Base-by-base conservation (phyloP, 2,329 filamentous ascomycete species). In the Hymenoscyphus repandus region DNA sequence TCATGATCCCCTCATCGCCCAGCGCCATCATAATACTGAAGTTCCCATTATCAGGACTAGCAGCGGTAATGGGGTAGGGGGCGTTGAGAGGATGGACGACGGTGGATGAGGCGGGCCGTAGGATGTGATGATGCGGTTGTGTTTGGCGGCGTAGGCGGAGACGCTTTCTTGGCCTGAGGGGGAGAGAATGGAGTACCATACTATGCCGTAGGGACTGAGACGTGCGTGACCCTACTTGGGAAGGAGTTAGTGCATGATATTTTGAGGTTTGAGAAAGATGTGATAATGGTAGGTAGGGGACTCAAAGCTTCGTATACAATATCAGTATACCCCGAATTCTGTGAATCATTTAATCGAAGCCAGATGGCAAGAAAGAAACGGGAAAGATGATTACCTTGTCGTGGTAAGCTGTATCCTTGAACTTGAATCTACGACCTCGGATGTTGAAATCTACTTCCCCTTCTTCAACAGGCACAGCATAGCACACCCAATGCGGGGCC, bases 161-260 rank as follows among this genome's bases (percentile, higher is more conserved):
- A 55, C 60, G 18, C 63, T 59, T 27, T 66, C 63, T 11, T 52
- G 58, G 6, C 59, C 63, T 5, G 58, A 49, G n/a, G 50, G 36
- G 11, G 58, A 53, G 15, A 70, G 48, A 2, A 64, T 61, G 48
- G 70, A 66, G 53, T 73, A 71, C 72, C 72, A 76, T 18, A 75
- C 69, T 20, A 75, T 53, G 2, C 69, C 68, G 64, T 73, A 74
- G 0, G 63, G 58, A 0, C 70, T 72, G 1, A 74, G 48, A 18
- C 62, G 63, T 3, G 62, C 71, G 50, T 74, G 73, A n/a, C 74
- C 72, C 70, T 71, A 74, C 57, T 73, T 72, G 22, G 22, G 7
- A 27, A 27, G 7, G 22, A 4, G 22, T 27, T 27, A 27, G 22
- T 7, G 7, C 4, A 7, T 7, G 22, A 27, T 27, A 7, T 27